Evolutionary conservation across 1,284 basidiomycete genomes (phyloP).

Genomic region (Irpex sp.): DNA sequence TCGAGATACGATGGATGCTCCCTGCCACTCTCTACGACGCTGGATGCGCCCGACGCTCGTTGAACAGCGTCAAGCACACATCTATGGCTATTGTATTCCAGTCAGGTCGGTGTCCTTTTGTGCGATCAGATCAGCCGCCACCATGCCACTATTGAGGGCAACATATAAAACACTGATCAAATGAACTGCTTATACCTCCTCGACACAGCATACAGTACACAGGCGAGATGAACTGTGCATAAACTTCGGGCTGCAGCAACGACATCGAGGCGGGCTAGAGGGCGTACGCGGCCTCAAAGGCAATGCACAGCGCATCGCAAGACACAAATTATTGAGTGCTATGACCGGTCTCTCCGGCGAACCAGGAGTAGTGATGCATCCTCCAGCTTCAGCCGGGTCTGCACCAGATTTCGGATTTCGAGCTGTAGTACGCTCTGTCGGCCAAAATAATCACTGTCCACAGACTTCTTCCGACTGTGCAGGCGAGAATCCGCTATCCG

Average conservation of each 20-base stretch:
- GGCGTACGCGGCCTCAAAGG: not conserved
- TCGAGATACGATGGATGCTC: not conserved
- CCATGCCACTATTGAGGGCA: not conserved
- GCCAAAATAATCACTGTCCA: not conserved
- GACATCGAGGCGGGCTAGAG: too few species aligned
- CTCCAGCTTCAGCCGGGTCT: too few species aligned
- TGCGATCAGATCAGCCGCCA: not conserved
- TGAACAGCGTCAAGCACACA: not conserved
- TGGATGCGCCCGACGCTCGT: not conserved
- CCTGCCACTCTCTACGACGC: not conserved
- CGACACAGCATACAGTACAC: not conserved
- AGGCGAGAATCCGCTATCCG: not conserved
- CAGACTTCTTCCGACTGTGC: not conserved
- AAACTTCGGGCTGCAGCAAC: too few species aligned
- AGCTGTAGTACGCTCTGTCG: not conserved
- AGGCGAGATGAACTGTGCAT: not conserved
- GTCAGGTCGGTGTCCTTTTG: not conserved
- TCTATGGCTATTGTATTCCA: too few species aligned
- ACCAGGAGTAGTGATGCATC: too few species aligned
- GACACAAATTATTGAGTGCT: not conserved
- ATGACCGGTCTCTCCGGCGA: too few species aligned
- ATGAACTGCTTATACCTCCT: not conserved
- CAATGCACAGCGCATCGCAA: not conserved
- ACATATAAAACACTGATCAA: not conserved
- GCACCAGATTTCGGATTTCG: too few species aligned